Conservation (phyloP, 441 rosid species). For the Pelargonium citronellum region DNA sequence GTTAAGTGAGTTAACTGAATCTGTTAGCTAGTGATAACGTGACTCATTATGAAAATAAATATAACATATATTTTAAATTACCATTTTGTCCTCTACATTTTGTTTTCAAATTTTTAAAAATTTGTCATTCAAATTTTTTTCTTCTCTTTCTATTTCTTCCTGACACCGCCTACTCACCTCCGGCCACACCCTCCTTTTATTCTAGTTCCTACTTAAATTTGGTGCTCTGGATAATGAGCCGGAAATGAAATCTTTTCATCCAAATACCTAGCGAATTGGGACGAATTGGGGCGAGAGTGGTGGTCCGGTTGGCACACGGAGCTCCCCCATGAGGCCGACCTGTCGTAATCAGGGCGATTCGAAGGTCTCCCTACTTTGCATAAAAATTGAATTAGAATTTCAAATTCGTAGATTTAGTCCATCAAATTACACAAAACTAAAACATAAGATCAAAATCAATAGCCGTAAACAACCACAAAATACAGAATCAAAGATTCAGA, state of each 20-base stretch:
- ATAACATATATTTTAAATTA: too few species aligned
- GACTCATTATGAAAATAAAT: too few species aligned
- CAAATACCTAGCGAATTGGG: conserved; percentile 50
- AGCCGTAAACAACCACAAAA: too few species aligned
- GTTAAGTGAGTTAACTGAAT: too few species aligned
- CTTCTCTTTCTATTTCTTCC: too few species aligned
- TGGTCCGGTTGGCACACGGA: conserved; percentile 47
- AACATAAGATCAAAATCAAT: neutral
- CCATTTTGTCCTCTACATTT: too few species aligned
- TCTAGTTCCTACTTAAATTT: too few species aligned
- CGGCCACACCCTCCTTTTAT: too few species aligned
- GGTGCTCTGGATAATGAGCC: conserved; percentile 30
- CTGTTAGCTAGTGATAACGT: too few species aligned
- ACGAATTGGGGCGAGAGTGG: conserved; percentile 54
- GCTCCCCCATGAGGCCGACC: conserved; percentile 55
- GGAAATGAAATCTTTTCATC: conserved; percentile 74
- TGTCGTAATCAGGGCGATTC: conserved; percentile 57
- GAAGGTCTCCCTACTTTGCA: conserved; percentile 41
- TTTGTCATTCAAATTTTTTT: too few species aligned
- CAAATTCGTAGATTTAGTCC: conserved; percentile 17
- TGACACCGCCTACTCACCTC: too few species aligned
- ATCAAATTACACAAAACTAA: neutral
- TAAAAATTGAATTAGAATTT: conserved; percentile 17
- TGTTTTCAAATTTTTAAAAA: too few species aligned
- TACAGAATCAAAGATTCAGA: neutral